These are phyloP conservation scores for Rhizomucor miehei DNA, from an alignment of 371 early-diverging fungal genomes.

Conservation along the genomic window DNA sequence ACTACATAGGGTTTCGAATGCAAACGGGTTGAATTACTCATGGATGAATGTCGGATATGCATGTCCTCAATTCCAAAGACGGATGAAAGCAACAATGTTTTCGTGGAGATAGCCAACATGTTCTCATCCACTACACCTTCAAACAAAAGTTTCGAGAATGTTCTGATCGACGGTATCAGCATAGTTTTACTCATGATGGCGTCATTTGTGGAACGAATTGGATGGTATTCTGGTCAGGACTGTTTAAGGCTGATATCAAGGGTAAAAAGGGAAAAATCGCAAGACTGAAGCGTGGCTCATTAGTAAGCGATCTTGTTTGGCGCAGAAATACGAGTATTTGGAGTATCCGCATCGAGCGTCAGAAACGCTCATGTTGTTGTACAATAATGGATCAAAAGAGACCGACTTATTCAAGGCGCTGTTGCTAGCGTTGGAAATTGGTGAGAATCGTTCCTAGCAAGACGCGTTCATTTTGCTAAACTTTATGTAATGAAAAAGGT, in stretches of 20 bases:
- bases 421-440: conserved; percentile 20
- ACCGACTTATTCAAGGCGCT: conserved; percentile 17
- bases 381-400: conserved; percentile 3
- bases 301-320: too few relatives aligned
- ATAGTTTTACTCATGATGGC: conserved; percentile 2
- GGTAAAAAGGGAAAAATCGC: too few relatives aligned
- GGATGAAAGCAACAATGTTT: conserved; percentile 13
- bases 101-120: conserved; percentile 21
- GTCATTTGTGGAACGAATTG: too few relatives aligned
- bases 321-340: too few relatives aligned
- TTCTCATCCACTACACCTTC: too few relatives aligned
- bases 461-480: neutral
- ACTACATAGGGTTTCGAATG: neutral
- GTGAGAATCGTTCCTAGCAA: neutral
- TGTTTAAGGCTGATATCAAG: too few relatives aligned
- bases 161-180: neutral
- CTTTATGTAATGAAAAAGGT: conserved; percentile 14
- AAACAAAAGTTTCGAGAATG: conserved; percentile 9
- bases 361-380: conserved; percentile 14
- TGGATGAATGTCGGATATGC: conserved; percentile 15
- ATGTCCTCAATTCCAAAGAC: conserved; percentile 13
- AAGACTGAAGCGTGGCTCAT: too few relatives aligned
- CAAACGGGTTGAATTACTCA: conserved; percentile 11
- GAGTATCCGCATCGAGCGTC: conserved; percentile 5
- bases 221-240: too few relatives aligned